These are phyloP conservation scores for Alternaria longipes DNA, from an alignment of 2,329 filamentous ascomycete genomes.

Conservation along the genomic window DNA sequence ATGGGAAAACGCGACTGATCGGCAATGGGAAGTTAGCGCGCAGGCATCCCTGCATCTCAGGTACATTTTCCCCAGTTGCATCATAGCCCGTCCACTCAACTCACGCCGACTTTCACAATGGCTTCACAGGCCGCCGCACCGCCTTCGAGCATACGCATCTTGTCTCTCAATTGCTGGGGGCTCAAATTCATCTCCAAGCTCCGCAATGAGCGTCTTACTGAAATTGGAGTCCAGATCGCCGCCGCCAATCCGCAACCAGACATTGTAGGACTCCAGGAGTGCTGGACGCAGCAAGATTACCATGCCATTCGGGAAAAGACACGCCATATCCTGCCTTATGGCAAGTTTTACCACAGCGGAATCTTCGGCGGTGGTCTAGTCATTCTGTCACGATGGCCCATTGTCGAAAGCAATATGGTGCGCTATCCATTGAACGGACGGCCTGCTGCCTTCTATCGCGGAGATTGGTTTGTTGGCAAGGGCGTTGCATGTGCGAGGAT, in stretches of 20 bases:
- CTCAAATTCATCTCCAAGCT: constrained; percentile 85
- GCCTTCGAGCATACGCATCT: constrained; percentile 71
- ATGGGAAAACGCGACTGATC: constrained; percentile 20
- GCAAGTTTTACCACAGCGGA: constrained; percentile 91
- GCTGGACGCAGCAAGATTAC: constrained; percentile 90
- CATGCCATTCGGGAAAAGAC: constrained; percentile 78
- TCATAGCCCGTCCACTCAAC: constrained; percentile 13
- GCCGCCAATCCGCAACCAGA: constrained; percentile 73
- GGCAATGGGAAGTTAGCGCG: constrained; percentile 19
- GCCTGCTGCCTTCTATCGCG: constrained; percentile 91
- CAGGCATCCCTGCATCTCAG: constrained; percentile 21
- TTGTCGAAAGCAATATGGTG: constrained; percentile 87
- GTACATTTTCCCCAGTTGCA: constrained; percentile 27
- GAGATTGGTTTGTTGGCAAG: constrained; percentile 97
- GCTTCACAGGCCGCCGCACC: constrained; percentile 27
- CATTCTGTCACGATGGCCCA: constrained; percentile 90
- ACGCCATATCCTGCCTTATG: constrained; percentile 79
- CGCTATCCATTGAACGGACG: constrained; percentile 91
- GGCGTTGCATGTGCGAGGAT: constrained; percentile 87
- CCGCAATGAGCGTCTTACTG: constrained; percentile 77
- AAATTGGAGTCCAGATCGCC: constrained; percentile 85
- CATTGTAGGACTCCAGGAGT: constrained; percentile 94
- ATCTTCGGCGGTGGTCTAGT: constrained; percentile 89
- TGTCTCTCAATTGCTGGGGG: constrained; percentile 97
- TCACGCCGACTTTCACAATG: constrained; percentile 28